Evolutionary conservation across 306 rosid genomes (phyloP), one percentile per base, ranked within the genome.

Genomic region (Vigna reflexopilosa): DNA sequence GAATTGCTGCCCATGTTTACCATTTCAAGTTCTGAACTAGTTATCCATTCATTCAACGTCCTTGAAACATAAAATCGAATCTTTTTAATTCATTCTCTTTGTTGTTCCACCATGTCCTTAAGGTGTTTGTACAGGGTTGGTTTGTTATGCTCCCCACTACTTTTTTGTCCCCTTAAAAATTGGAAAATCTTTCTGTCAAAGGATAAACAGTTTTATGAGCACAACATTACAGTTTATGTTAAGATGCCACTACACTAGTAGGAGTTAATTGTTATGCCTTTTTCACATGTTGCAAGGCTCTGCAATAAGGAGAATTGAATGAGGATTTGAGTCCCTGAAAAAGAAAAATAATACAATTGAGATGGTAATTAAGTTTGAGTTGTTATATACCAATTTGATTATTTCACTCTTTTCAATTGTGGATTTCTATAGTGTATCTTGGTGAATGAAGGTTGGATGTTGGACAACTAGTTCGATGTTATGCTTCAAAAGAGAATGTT

Each of bases 131-230:
- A 38, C 8, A 16, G 4, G 4, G 4, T 19, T 6, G 26, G 85
- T 69, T 75, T 75, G 77, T 75, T 59, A 68, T 81, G 77, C 62
- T 81, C 62, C 67, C 81, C 85, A 76, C 73, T 16, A 24, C 30
- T 7, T 44, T 22, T 22, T 0, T 50, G 56, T 77, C 51, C 15
- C 38, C 48, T 28, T 13, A 16, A 75, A 48, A 16, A 20, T 8
- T 59, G 13, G 9, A 26, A 62, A 26, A 58, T 58, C 48, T 30
- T n/a, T 17, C 15, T 47, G 48, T 44, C 48, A 44, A 13, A 28
- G 22, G 11, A 55, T 34, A 36, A 36, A 7, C 16, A 36, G 9
- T 36, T 64, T 9, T 9, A 17, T 32, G 68, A 57, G 12, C 3
- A 57, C 19, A 57, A 22, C 16, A 57, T 22, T 24, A 15, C 4